A percentile compares a stretch with the other conserved stretches of the same genome.
Conservation (phyloP, 208 protist species). For the Trypanosoma lewisi region DNA sequence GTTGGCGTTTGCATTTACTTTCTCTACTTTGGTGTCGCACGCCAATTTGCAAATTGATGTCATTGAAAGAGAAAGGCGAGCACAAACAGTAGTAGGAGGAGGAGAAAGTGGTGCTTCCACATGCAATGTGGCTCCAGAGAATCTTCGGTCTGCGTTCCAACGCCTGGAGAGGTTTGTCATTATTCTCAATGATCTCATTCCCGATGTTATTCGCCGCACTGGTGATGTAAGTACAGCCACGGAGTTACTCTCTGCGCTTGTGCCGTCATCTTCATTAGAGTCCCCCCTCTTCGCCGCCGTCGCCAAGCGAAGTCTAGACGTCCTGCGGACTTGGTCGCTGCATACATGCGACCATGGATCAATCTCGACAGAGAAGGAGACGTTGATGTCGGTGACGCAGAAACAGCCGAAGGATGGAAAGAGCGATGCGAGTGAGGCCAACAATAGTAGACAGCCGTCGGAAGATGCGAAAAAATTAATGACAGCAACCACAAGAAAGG, state of each 20-base stretch:
- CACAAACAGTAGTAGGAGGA: too few relatives aligned
- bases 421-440: too few relatives aligned
- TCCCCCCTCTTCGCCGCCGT: constrained; percentile 34
- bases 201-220: constrained; percentile 30
- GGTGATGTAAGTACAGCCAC: constrained; percentile 39
- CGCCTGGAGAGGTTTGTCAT: constrained; percentile 45
- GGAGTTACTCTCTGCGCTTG: constrained; percentile 37
- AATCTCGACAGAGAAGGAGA: neutral
- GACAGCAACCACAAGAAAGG: too few relatives aligned
- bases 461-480: too few relatives aligned
- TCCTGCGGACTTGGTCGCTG: constrained; percentile 51
- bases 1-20: constrained; percentile 29
- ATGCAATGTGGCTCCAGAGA: neutral
- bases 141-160: constrained; percentile 32
- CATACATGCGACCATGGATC: too few relatives aligned
- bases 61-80: too few relatives aligned
- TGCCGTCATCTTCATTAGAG: constrained; percentile 40
- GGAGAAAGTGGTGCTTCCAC: neutral
- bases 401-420: too few relatives aligned
- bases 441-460: too few relatives aligned
- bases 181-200: constrained; percentile 39
- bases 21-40: constrained; percentile 27
- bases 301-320: constrained; percentile 38
- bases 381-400: neutral
- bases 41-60: constrained; percentile 29